A percentile compares a stretch with the other conserved stretches of the same genome.
These are phyloP conservation scores for Aureobasidium pullulans DNA, from an alignment of 2,329 filamentous ascomycete genomes.

Conservation along the genomic window DNA sequence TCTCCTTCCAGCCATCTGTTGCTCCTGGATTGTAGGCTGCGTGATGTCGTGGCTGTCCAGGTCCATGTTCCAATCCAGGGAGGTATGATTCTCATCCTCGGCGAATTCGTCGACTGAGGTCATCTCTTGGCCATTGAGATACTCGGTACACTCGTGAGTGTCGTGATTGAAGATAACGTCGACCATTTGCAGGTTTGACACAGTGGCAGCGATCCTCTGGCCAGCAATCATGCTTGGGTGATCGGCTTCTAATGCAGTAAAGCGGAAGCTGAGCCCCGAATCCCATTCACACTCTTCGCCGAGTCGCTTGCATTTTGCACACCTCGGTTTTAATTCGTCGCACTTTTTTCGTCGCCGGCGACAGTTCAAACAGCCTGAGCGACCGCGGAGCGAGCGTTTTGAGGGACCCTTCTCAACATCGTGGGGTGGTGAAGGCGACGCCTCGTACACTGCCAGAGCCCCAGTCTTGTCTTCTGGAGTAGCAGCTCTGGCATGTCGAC, in stretches of 20 bases:
- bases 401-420: neutral
- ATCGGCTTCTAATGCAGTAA: constrained; percentile 23
- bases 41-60: neutral
- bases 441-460: neutral
- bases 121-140: neutral
- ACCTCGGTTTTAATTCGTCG: constrained; percentile 27
- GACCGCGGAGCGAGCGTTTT: constrained; percentile 18
- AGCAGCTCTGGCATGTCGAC: neutral
- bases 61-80: neutral
- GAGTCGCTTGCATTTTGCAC: constrained; percentile 24
- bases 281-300: constrained; percentile 26
- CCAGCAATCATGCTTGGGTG: constrained; percentile 26
- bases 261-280: constrained; percentile 16
- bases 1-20: neutral
- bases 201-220: constrained; percentile 13
- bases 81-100: neutral
- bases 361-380: constrained; percentile 29
- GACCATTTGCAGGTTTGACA: constrained; percentile 22
- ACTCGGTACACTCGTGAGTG: constrained; percentile 16
- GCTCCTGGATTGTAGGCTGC: neutral
- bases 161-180: constrained; percentile 25
- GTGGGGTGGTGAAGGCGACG: neutral
- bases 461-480: neutral
- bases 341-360: constrained; percentile 28
- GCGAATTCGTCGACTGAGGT: neutral